phyloP scores from a whole-genome alignment of 2,329 filamentous ascomycete genomes.

The Arthrobotrys iridis region DNA sequence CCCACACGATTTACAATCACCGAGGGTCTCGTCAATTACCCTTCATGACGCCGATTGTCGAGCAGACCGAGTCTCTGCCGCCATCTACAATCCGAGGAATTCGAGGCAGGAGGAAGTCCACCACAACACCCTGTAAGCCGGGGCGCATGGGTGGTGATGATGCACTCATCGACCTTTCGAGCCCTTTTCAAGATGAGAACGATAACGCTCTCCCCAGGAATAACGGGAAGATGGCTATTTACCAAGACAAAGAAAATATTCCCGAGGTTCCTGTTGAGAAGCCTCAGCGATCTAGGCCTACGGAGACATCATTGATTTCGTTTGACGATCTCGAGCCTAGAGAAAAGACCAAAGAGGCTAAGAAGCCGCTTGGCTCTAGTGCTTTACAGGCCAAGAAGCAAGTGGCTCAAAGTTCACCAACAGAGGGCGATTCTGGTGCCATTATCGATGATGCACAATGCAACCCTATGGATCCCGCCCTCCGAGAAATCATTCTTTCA shows the following conservation, averaged over 20 bases:
- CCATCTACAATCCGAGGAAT: constrained; percentile 58
- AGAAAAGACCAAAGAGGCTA: constrained; percentile 5
- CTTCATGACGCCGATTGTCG: constrained; percentile 98
- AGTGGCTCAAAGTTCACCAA: constrained; percentile 53
- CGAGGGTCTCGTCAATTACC: constrained; percentile 81
- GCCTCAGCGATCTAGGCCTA: constrained; percentile 57
- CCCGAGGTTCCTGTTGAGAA: constrained; percentile 46
- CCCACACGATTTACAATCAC: constrained; percentile 54
- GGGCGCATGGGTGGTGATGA: constrained; percentile 59
- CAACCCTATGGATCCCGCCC: constrained; percentile 83
- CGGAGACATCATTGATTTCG: constrained; percentile 43
- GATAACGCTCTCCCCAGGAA: constrained; percentile 60
- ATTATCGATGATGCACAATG: constrained; percentile 85
- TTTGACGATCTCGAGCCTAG: constrained; percentile 48
- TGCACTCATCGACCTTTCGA: constrained; percentile 65
- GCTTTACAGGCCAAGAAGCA: constrained; percentile 55
- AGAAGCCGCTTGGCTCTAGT: constrained; percentile 42
- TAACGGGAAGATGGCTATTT: constrained; percentile 65
- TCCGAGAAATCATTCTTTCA: constrained; percentile 78
- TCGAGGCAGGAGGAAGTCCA: constrained; percentile 55
- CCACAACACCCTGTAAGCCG: constrained; percentile 55
- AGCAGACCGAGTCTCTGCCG: constrained; percentile 79
- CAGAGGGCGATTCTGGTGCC: constrained; percentile 64
- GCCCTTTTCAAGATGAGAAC: constrained; percentile 72
- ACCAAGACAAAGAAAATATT: constrained; percentile 59